Percentiles rank a stretch among this genome's conserved stretches.
Conservation (phyloP, 257 asterid species). For the Mitragyna speciosa region DNA sequence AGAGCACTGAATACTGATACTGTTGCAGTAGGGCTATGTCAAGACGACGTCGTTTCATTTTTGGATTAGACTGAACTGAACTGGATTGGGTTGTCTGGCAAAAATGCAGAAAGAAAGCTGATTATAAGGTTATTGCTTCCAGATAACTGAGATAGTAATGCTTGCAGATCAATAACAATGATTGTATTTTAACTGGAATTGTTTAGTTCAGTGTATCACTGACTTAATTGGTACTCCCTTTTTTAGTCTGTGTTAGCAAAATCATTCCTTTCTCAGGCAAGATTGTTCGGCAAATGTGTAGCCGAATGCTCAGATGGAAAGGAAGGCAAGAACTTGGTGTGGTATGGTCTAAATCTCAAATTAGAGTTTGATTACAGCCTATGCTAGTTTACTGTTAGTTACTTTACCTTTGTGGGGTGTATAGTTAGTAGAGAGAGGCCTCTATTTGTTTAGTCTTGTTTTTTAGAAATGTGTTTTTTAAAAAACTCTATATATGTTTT, state of each 20-base stretch:
- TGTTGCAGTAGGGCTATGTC: no score
- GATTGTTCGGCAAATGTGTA: background rate
- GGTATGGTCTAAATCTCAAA: background rate
- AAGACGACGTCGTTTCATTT: conserved; percentile 19
- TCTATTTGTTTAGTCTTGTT: no score
- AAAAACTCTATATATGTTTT: no score
- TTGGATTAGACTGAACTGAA: background rate
- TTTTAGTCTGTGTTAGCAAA: background rate
- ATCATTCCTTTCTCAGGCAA: background rate
- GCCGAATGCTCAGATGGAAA: background rate
- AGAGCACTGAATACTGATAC: background rate
- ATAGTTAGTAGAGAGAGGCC: background rate
- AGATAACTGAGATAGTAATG: background rate
- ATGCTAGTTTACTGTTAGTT: no score
- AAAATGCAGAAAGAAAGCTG: background rate
- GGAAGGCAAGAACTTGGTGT: background rate
- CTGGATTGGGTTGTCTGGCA: background rate
- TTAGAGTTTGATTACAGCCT: no score
- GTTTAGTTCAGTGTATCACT: background rate
- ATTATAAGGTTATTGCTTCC: background rate
- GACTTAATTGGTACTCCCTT: background rate
- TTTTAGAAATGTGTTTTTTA: no score
- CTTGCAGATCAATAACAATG: background rate
- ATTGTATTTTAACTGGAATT: background rate
- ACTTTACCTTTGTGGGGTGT: background rate